phyloP scores from a whole-genome alignment of 768 basidiomycete species.

The Psilocybe sp. region DNA sequence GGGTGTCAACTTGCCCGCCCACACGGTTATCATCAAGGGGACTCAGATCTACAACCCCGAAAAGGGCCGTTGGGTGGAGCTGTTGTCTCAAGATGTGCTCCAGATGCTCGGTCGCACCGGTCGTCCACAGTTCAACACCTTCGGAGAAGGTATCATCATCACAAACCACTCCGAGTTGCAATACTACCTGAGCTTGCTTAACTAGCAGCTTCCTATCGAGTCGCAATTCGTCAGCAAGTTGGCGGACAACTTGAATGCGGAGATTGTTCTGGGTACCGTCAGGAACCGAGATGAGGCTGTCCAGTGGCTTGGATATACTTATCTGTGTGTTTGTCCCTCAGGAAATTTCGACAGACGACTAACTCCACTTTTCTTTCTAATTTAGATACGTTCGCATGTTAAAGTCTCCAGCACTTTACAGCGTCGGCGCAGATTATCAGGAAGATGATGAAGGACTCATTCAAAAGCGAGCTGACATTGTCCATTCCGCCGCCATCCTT shows the following conservation, averaged over 20 bases:
- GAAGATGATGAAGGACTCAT: slow-evolving; percentile 80
- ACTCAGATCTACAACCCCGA: slow-evolving; percentile 99
- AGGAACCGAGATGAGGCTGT: slow-evolving; percentile 96
- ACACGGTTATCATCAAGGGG: slow-evolving; percentile 98
- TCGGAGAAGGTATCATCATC: slow-evolving; percentile 97
- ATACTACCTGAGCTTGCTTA: slow-evolving; percentile 92
- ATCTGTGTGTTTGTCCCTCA: slow-evolving; percentile 56
- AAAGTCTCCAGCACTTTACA: slow-evolving; percentile 82
- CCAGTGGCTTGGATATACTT: slow-evolving; percentile 95
- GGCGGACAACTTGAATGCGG: slow-evolving; percentile 95
- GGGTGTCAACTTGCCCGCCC: slow-evolving; percentile 98
- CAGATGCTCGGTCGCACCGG: slow-evolving; percentile 99
- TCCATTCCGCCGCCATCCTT: slow-evolving; percentile 88
- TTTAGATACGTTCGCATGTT: slow-evolving; percentile 92
- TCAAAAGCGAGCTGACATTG: slow-evolving; percentile 93
- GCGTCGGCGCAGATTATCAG: slow-evolving; percentile 85
- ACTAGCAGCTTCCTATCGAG: slow-evolving; percentile 97
- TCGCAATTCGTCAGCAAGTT: slow-evolving; percentile 89
- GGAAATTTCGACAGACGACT: slow-evolving; percentile 3
- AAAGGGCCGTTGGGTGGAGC: slow-evolving; percentile 95
- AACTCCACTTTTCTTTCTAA: slow-evolving; percentile 1
- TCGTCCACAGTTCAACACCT: slow-evolving; percentile 95
- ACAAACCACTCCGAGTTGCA: slow-evolving; percentile 97
- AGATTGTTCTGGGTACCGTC: slow-evolving; percentile 95
- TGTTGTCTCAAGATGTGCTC: slow-evolving; percentile 92